Base-by-base conservation (phyloP, 495 filamentous ascomycete species). In the Chaetomidium leptoderma region DNA sequence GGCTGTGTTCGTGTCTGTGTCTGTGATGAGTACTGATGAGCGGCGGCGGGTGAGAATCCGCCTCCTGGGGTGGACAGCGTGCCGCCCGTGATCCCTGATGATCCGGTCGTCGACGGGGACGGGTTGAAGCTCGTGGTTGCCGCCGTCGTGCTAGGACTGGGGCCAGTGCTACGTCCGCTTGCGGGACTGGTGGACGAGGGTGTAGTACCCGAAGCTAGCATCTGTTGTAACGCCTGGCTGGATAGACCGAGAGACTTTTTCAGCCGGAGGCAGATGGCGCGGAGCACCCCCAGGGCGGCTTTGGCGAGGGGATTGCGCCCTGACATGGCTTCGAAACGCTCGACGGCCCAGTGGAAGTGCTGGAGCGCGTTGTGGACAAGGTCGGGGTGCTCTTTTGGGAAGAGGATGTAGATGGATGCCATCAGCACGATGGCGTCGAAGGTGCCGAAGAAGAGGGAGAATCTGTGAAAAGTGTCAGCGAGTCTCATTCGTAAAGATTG, bases 381-480 rank as follows among this genome's bases (percentile, higher is more conserved):
- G 29, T 77, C 73, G 13, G 57, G 48, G 51, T 80, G 73, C 47
- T 82, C 75, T 16, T 67, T 64, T 7, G 80, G 78, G 57, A 81
- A 81, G 8, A 80, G 58, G 33, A 83, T 78, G 63, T 77, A 84
- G 50, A 85, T 76, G 17, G 82, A 79, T 5, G 81, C 74, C 50
- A 85, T 76, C 52, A 86, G 73, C 29, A 85, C 77, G 53, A 83
- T 74, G 19, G 83, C 82, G 65, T 86, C 83, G 56, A 86, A 86
- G 2, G 80, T 84, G 44, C 78, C 78, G 33, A 82, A 79, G 54
- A 84, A 81, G 9, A 79, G 66, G 17, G 75, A 71, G 60, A 78
- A 77, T 7, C 67, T 70, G 29, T 2, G 8, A 1, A 30, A 1
- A 30, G 10, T 13, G 19, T 36, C 37, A 40, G 37, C 16, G 2